Base-by-base conservation (phyloP, 1,284 basidiomycete genomes). In the Marasmius fiardii region DNA sequence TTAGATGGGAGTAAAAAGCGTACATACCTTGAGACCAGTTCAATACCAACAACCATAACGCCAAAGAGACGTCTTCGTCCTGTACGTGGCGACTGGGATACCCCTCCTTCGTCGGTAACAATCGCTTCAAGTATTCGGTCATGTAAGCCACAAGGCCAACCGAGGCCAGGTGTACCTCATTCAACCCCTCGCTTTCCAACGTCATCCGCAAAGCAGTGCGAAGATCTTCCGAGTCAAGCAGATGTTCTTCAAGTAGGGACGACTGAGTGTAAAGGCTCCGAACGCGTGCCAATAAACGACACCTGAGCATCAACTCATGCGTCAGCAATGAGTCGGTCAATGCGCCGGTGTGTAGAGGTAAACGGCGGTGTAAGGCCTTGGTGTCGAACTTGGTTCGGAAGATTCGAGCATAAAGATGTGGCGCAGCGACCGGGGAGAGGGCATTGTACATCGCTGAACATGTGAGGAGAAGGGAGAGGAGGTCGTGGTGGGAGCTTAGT, bases 361-460 rank as follows among this genome's bases (percentile, higher is more conserved):
- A 65, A 18, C 80, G 72, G 53, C 65, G 59, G n/a, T 69, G 64
- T 0, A 75, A 72, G 0, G 59, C 63, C n/a, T n/a, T 12, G 16
- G 68, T 62, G 64, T 87, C 85, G 59, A 87, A 89, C 54, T 71
- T 75, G 21, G 68, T 65, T 12, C 73, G 71, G 65, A 85, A 90
- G 4, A 89, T 73, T 53, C 71, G 67, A 7, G 85, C 83, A 64
- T 88, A 90, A 35, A 90, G 73, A 49, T 82, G 74, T 0, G 86
- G 80, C 51, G 80, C 82, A 20, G 68, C 60, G 10, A 63, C 59
- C 52, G 74, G 52, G 55, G 71, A 72, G 12, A 89, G 73, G 4
- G 73, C 65, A 24, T 67, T 64, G 53, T 82, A 68, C 12, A 87
- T 63, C 0, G 68, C 64, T 1, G 74, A 76, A 53, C 67, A 77